These are phyloP conservation scores for Hyaloperonospora arabidopsidis DNA, from an alignment of 352 stramenopile species.

Conservation along the genomic window DNA sequence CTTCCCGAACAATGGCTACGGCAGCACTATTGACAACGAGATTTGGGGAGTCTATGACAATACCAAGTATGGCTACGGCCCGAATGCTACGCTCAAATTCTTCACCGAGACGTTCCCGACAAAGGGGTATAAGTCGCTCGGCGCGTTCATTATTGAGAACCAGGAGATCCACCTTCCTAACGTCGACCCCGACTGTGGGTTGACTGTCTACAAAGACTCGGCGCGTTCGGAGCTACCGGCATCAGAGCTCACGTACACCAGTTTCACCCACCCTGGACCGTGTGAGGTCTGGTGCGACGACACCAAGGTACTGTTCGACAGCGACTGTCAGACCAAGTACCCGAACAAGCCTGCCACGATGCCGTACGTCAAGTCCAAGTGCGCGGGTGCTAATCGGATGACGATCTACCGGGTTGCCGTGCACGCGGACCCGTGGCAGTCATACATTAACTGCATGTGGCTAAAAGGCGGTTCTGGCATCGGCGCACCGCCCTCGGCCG, in stretches of 20 bases:
- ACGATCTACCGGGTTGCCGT: conserved; percentile 51
- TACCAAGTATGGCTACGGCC: conserved; percentile 37
- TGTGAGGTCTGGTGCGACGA: conserved; percentile 61
- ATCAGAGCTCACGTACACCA: conserved; percentile 33
- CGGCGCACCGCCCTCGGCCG: not conserved
- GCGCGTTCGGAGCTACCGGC: conserved; percentile 30
- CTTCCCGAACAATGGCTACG: conserved; percentile 43
- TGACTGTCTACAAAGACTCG: conserved; percentile 35
- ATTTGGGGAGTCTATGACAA: conserved; percentile 34
- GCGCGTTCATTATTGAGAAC: conserved; percentile 37
- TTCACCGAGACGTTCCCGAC: conserved; percentile 27
- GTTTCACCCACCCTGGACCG: conserved; percentile 48
- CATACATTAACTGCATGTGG: conserved; percentile 46
- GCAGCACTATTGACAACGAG: conserved; percentile 34
- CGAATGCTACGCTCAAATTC: conserved; percentile 29
- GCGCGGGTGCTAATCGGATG: conserved; percentile 35
- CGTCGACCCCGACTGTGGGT: conserved; percentile 30
- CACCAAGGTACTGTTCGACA: conserved; percentile 38
- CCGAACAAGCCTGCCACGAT: conserved; percentile 26
- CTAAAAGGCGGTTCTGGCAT: conserved; percentile 23
- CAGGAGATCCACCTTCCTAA: conserved; percentile 34
- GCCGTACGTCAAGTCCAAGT: conserved; percentile 37
- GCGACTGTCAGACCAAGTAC: conserved; percentile 44
- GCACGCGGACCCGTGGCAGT: conserved; percentile 46
- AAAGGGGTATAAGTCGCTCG: conserved; percentile 32